Conservation (phyloP, 257 asterid species). For the Nicotiana knightiana region DNA sequence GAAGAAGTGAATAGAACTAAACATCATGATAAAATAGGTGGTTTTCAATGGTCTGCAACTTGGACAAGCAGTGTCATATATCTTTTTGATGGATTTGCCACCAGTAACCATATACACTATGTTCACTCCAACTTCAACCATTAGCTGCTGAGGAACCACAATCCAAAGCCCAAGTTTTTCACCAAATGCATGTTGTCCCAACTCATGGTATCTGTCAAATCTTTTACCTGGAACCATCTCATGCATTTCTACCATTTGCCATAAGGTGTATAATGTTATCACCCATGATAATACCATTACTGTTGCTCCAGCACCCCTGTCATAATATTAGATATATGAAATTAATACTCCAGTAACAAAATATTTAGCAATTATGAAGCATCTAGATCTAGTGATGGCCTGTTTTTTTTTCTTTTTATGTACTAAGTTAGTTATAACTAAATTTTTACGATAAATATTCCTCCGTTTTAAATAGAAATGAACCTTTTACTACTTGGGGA, state of each 20-base stretch:
- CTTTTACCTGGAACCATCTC: conserved; percentile 45
- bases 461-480: too few species aligned
- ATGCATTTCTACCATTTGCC: conserved; percentile 72
- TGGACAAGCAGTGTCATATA: conserved; percentile 23
- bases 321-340: neutral
- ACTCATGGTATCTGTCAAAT: conserved; percentile 53
- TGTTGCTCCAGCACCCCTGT: conserved; percentile 54
- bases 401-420: too few species aligned
- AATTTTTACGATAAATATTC: too few species aligned
- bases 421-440: too few species aligned
- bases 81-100: conserved; percentile 41
- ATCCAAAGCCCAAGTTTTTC: conserved; percentile 44
- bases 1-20: conserved; percentile 38
- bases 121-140: conserved; percentile 42
- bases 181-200: conserved; percentile 54
- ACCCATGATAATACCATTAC: conserved; percentile 43
- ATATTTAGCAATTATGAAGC: neutral
- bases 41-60: conserved; percentile 18
- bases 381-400: neutral
- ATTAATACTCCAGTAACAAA: neutral
- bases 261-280: conserved; percentile 48
- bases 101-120: conserved; percentile 61
- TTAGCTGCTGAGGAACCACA: conserved; percentile 50
- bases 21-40: conserved; percentile 36
- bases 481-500: too few species aligned